Base-by-base conservation (phyloP, 2,329 filamentous ascomycete genomes). In the Microascus cirrosus region DNA sequence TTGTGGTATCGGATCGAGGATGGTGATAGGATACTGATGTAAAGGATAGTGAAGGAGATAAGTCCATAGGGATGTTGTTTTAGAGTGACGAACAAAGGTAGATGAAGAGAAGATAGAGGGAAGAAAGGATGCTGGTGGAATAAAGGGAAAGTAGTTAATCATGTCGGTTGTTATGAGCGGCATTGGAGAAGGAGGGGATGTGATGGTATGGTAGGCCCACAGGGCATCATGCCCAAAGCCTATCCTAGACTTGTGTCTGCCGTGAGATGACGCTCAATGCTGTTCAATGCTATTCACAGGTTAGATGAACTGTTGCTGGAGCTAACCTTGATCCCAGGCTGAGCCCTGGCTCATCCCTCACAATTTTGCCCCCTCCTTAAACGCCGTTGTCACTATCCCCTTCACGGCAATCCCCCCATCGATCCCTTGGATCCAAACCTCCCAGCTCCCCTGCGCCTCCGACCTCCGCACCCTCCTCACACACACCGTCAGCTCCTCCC, bases 401-500 rank as follows among this genome's bases (percentile, higher is more conserved):
- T 80, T 84, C 22, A 87, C 86, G 18, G 83, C 81, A 67, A 87
- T 73, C 8, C 83, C 79, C 1, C 85, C 85, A 51, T 80, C 73
- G 1, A 71, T 74, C 5, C 79, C 81, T 67, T 86, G 82, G 58
- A 87, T 78, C 85, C 85, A 88, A 10, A 87, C 75, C 62, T 84
- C 79, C 77, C 79, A 86, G 48, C 66, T 71, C 24, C 66, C 61
- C 74, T 69, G 57, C 68, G 71, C 71, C 69, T 75, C 59, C 72
- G 62, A 59, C 68, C 70, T 64, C 71, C 13, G 62, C 63, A 66
- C 73, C 59, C 70, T 75, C 61, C 80, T 78, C 15, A 86, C 79
- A 65, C 89, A 93, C 3, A 96, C 77, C 34, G 71, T 82, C 71
- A 95, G 76, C 55, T 79, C 70, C 69, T 94, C 87, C 51, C 81